phyloP scores from a whole-genome alignment of 371 early-diverging fungal genomes.

The Choanephora cucurbitarum region DNA sequence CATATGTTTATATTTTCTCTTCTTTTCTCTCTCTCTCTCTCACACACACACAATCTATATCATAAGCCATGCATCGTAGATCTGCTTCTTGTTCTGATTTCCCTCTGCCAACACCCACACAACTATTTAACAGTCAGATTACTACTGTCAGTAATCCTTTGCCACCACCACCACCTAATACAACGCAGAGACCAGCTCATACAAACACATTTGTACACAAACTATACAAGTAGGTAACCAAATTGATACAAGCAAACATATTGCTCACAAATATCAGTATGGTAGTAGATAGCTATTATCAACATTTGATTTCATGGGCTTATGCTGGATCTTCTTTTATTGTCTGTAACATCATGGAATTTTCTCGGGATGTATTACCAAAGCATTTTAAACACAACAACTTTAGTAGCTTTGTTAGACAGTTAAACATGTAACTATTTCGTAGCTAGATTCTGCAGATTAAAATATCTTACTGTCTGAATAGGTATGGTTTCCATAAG shows the following conservation, averaged over 20 bases:
- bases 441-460: no score
- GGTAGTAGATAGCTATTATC: conserved; percentile 76
- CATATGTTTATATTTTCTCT: background rate
- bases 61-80: conserved; percentile 18
- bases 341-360: conserved; percentile 88
- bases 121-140: background rate
- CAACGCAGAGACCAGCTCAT: conserved; percentile 17
- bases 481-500: conserved; percentile 86
- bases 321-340: conserved; percentile 86
- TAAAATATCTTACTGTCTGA: conserved; percentile 44
- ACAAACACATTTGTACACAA: conserved; percentile 36
- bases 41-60: background rate
- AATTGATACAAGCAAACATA: background rate
- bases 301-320: conserved; percentile 83
- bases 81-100: conserved; percentile 6
- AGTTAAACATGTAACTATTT: conserved; percentile 89
- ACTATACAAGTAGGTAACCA: conserved; percentile 32
- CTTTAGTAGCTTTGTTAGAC: conserved; percentile 85
- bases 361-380: conserved; percentile 81
- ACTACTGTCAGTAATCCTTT: background rate
- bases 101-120: background rate
- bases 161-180: conserved; percentile 32
- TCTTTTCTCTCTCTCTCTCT: conserved; percentile 4
- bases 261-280: conserved; percentile 44
- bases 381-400: conserved; percentile 86